Evolutionary conservation across 768 basidiomycete genomes (phyloP).

Genomic region (Trametes villosa): DNA sequence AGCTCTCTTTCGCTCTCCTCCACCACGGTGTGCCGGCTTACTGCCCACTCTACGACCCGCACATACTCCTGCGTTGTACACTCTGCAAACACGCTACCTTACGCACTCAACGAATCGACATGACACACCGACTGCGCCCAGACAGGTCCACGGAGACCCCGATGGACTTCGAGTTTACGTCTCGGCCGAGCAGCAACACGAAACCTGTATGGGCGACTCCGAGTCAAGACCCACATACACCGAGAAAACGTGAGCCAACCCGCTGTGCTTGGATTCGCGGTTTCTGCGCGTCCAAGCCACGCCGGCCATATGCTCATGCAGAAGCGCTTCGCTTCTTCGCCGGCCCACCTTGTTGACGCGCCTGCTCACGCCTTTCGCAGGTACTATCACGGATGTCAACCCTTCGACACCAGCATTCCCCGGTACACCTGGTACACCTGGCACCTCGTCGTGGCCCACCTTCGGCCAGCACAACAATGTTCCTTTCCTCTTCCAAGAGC

Average conservation of each 20-base stretch:
- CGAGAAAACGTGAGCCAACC: slow-evolving; percentile 67
- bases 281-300: background rate
- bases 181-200: slow-evolving; percentile 54
- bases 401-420: slow-evolving; percentile 41
- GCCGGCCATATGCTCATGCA: no score
- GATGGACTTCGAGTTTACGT: slow-evolving; percentile 90
- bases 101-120: background rate
- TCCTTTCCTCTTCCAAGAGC: slow-evolving; percentile 73
- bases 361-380: slow-evolving; percentile 40
- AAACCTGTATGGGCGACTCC: slow-evolving; percentile 62
- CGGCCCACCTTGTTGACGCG: background rate
- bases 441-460: slow-evolving; percentile 47
- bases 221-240: slow-evolving; percentile 52
- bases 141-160: slow-evolving; percentile 75
- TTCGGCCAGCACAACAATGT: slow-evolving; percentile 70
- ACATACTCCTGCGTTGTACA: background rate
- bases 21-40: slow-evolving; percentile 6
- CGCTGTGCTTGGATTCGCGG: background rate
- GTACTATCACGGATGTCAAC: slow-evolving; percentile 49
- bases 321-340: background rate
- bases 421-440: slow-evolving; percentile 37
- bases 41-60: background rate
- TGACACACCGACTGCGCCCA: slow-evolving; percentile 14
- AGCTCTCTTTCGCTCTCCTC: slow-evolving; percentile 13
- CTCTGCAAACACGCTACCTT: background rate